Conservation (phyloP, 139 green algal species). For the Diplosphaera chodatii region DNA sequence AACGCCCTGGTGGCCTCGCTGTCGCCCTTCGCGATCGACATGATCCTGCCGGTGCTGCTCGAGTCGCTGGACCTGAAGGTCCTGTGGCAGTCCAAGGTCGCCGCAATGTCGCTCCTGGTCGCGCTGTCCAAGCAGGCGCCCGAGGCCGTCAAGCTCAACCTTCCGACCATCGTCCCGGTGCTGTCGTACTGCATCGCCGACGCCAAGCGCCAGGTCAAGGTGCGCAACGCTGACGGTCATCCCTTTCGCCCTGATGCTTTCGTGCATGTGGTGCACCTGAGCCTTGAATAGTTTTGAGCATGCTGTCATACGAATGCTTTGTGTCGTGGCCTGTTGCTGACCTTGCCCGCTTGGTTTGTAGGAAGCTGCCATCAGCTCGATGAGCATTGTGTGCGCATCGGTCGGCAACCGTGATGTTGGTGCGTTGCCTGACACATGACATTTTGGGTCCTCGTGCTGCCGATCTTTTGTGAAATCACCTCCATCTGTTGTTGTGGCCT, state of each 20-base stretch:
- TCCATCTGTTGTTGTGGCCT: too few species aligned
- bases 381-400: slow-evolving; percentile 34
- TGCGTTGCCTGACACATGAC: too few species aligned
- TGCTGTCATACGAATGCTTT: too few species aligned
- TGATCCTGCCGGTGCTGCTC: slow-evolving; percentile 55
- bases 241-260: too few species aligned
- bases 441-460: too few species aligned
- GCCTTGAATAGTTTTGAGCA: too few species aligned
- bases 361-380: slow-evolving; percentile 29
- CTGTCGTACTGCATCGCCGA: slow-evolving; percentile 63
- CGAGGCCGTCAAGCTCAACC: slow-evolving; percentile 45
- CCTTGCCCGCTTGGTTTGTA: too few species aligned
- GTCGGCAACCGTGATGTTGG: slow-evolving; percentile 87
- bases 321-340: too few species aligned
- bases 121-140: slow-evolving; percentile 43
- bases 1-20: slow-evolving; percentile 29
- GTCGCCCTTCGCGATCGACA: slow-evolving; percentile 36
- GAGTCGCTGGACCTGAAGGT: slow-evolving; percentile 52
- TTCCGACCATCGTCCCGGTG: slow-evolving; percentile 72
- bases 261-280: too few species aligned
- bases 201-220: slow-evolving; percentile 58
- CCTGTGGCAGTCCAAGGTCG: slow-evolving; percentile 75
- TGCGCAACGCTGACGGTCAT: too few species aligned
- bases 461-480: too few species aligned
- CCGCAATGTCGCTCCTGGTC: slow-evolving; percentile 50